A percentile compares a stretch with the other conserved stretches of the same genome.
Evolutionary conservation across 768 basidiomycete species (phyloP).

Genomic region (Hygrophorus pudorinus): DNA sequence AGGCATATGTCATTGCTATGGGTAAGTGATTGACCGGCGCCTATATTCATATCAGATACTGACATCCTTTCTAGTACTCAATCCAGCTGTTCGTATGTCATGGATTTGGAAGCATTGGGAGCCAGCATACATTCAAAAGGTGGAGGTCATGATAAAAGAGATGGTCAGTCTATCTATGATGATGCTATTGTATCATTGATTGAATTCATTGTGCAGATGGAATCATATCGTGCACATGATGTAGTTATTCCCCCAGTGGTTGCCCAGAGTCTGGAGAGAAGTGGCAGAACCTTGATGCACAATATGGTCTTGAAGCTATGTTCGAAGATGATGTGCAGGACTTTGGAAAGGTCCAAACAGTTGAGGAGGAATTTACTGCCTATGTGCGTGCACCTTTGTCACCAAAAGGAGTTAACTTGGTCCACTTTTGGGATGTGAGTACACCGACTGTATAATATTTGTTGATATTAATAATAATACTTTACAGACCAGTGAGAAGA

Average conservation of each 20-base stretch:
- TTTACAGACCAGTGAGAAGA: background rate
- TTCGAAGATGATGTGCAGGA: background rate
- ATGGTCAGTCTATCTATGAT: conserved; percentile 5
- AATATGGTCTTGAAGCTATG: conserved; percentile 3
- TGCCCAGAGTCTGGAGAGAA: too few relatives aligned
- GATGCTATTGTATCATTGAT: conserved; percentile 1
- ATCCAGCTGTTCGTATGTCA: conserved; percentile 10
- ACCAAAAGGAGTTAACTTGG: background rate
- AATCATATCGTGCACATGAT: conserved; percentile 1
- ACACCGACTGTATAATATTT: background rate
- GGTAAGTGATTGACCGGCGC: background rate
- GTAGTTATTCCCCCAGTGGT: too few relatives aligned
- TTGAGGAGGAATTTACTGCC: background rate
- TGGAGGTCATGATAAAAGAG: conserved; percentile 7
- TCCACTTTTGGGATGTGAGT: conserved; percentile 3
- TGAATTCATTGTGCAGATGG: conserved; percentile 8
- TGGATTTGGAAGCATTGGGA: conserved; percentile 14
- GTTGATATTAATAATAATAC: background rate
- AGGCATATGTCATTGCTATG: conserved; percentile 10
- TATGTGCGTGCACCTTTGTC: conserved; percentile 1
- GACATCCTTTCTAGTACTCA: conserved; percentile 10
- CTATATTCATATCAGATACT: background rate
- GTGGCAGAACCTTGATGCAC: background rate
- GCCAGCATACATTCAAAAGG: conserved; percentile 6
- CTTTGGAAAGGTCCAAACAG: background rate